phyloP scores from a whole-genome alignment of 306 rosid species.

The Geum urbanum region DNA sequence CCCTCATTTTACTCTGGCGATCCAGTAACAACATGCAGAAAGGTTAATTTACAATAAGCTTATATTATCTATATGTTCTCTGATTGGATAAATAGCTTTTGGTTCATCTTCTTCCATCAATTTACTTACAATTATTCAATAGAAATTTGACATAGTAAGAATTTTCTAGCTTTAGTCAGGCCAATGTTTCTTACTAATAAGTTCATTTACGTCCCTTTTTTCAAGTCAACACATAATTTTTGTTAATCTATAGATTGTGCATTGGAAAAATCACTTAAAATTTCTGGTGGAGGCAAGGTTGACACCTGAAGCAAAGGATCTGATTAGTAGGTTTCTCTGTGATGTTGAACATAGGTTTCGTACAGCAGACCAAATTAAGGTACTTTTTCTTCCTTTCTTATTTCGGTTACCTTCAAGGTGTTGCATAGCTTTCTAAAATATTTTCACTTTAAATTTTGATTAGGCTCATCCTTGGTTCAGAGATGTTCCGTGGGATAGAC shows the following conservation, averaged over 20 bases:
- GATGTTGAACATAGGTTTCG: slow-evolving; percentile 78
- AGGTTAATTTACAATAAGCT: slow-evolving; percentile 38
- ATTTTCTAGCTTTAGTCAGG: background rate
- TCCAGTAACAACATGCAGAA: slow-evolving; percentile 91
- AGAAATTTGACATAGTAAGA: background rate
- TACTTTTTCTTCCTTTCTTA: slow-evolving; percentile 24
- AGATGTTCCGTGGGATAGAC: slow-evolving; percentile 64
- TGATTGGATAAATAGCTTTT: background rate
- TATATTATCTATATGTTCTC: background rate
- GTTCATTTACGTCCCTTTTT: background rate
- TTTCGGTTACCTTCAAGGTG: slow-evolving; percentile 4
- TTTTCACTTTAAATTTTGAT: slow-evolving; percentile 20
- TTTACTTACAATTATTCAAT: background rate
- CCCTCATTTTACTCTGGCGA: slow-evolving; percentile 95
- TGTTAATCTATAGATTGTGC: slow-evolving; percentile 55
- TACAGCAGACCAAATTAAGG: slow-evolving; percentile 70
- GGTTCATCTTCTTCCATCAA: background rate
- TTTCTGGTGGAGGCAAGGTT: slow-evolving; percentile 80
- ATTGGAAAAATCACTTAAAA: slow-evolving; percentile 88
- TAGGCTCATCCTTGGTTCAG: slow-evolving; percentile 96
- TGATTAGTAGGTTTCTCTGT: slow-evolving; percentile 73
- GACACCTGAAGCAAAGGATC: slow-evolving; percentile 81
- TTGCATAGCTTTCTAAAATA: background rate
- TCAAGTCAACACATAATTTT: slow-evolving; percentile 8
- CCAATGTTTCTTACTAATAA: background rate